These are phyloP conservation scores for Neophaeococcomyces aloes DNA, from an alignment of 2,329 filamentous ascomycete genomes.

Conservation along the genomic window DNA sequence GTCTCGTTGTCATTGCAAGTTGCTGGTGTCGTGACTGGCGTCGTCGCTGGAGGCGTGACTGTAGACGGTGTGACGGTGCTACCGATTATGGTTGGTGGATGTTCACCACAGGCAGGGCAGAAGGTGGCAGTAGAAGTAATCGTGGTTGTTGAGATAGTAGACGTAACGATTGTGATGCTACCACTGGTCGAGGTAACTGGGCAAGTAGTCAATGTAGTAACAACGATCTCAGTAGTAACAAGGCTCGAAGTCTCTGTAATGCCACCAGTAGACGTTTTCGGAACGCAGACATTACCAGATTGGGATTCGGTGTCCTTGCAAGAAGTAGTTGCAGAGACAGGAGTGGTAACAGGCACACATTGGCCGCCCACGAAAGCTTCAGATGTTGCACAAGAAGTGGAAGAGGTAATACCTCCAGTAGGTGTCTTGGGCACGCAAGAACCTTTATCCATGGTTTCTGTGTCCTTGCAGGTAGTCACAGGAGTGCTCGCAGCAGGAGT, in stretches of 20 bases:
- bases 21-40: neutral
- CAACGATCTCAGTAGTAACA: conserved; percentile 24
- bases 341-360: conserved; percentile 1
- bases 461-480: neutral
- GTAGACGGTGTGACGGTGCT: conserved; percentile 5
- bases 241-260: conserved; percentile 11
- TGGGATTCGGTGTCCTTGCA: neutral
- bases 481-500: neutral
- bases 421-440: neutral
- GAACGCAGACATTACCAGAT: neutral
- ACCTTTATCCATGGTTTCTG: too few relatives aligned
- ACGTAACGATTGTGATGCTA: conserved; percentile 42
- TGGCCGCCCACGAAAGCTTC: neutral
- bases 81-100: conserved; percentile 13
- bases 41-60: neutral
- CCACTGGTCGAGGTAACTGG: conserved; percentile 28
- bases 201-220: conserved; percentile 25
- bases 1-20: neutral
- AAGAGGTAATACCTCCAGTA: conserved; percentile 2
- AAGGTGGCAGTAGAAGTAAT: conserved; percentile 24
- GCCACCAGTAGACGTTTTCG: conserved; percentile 3
- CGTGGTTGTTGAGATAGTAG: conserved; percentile 46
- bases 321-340: too few relatives aligned
- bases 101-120: conserved; percentile 18
- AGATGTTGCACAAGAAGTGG: neutral